Base-by-base conservation (phyloP, 2,329 filamentous ascomycete genomes). In the Pseudocercospora crystallina region DNA sequence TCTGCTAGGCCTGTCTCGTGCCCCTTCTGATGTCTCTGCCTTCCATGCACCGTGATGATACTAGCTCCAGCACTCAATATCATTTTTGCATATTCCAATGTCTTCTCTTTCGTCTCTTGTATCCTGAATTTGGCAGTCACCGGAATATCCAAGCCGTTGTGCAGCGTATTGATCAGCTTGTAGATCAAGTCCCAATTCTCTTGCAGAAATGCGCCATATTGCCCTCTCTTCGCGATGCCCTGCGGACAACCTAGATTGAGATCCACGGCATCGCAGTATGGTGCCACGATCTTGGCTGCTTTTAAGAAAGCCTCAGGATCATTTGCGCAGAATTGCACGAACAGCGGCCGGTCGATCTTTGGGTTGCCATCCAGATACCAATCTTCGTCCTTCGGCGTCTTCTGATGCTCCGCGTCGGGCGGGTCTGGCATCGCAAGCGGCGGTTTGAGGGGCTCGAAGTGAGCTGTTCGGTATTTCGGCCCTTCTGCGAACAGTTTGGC, bases 281-380 rank as follows among this genome's bases (percentile, higher is more conserved):
- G 89, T 5, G 87, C 85, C 0, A 90, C 91, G 54, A 85, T 79
- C 57, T 81, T 80, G 0, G 92, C 94, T 0, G 94, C 90, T 26
- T 80, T 79, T 41, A 97, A 82, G 14, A 96, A 79, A 46, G 87
- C 83, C n/a, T 87, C 80, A 0, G 90, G 83, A 53, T 94, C 85
- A 70, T 94, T 95, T 56, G 90, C 88, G 77, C 94, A 99, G 71
- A 99, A 99, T 66, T 99, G 94, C 2, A 96, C 92, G 62, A 96
- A 90, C 8, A 97, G 82, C 0, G 94, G 94, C 5, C 94, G 82
- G 71, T 99, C 94, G 53, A 90, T 76, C 11, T 78, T 66, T 0
- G 90, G 87, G 70, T 96, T 92, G 37, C 94, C 94, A 72, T 99
- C 94, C 20, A 97, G 84, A 70, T 83, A 88, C 5, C 73, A 70